Conservation (phyloP, 129 eudicot genomes). For the Lactuca saligna region DNA sequence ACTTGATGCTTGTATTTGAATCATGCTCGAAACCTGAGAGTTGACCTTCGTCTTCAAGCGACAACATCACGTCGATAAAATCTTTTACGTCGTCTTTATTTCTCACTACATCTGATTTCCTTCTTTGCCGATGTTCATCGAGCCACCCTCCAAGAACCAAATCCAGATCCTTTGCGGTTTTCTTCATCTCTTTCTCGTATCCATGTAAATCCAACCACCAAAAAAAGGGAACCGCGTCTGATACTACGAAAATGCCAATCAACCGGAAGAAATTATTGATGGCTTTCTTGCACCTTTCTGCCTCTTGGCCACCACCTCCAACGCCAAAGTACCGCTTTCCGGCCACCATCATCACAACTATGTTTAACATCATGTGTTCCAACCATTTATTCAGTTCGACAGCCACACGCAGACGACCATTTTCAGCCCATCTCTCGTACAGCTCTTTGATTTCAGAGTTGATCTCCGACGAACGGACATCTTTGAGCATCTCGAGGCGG, state of each 20-base stretch:
- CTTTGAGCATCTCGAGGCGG: conserved; percentile 14
- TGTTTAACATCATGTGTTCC: conserved; percentile 21
- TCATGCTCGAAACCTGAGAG: conserved; percentile 14
- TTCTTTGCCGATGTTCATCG: conserved; percentile 31
- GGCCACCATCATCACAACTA: conserved; percentile 20
- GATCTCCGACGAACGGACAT: conserved; percentile 18
- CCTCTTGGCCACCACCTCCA: conserved; percentile 19
- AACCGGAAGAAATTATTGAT: conserved; percentile 20
- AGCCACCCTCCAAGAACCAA: conserved; percentile 27
- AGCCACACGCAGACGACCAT: neutral
- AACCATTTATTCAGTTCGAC: conserved; percentile 19
- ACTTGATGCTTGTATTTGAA: conserved; percentile 29
- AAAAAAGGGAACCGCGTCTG: conserved; percentile 29
- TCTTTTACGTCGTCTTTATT: conserved; percentile 6
- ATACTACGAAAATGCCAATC: conserved; percentile 24
- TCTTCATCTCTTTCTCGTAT: conserved; percentile 34
- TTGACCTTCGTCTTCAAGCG: conserved; percentile 27
- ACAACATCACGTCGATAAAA: conserved; percentile 40
- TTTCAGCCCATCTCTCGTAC: conserved; percentile 11
- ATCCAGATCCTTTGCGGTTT: conserved; percentile 22
- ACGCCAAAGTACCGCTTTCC: conserved; percentile 26
- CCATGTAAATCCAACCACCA: conserved; percentile 39
- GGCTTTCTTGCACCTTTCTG: conserved; percentile 10
- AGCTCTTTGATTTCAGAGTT: neutral
- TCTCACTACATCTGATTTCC: neutral